Percentiles rank a stretch among this genome's conserved stretches.
phyloP scores from a whole-genome alignment of 352 stramenopile species.

The Phytophthora cactorum region DNA sequence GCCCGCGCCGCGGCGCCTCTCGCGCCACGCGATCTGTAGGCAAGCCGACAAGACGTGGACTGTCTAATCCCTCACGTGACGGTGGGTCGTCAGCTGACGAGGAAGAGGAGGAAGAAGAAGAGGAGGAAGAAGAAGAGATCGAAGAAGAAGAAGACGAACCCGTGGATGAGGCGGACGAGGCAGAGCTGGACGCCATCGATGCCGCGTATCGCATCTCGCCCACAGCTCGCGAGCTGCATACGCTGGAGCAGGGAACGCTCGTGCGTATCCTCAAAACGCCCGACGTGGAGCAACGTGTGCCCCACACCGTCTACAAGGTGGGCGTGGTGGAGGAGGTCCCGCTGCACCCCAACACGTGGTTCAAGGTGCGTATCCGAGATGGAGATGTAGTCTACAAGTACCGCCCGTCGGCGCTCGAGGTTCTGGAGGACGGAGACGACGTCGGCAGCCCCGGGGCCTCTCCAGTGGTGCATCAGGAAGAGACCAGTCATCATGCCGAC shows the following conservation, averaged over 20 bases:
- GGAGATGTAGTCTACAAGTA: constrained; percentile 91
- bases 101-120: constrained; percentile 61
- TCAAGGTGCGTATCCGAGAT: constrained; percentile 83
- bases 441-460: constrained; percentile 23
- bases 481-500: constrained; percentile 10
- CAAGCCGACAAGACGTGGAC: constrained; percentile 37
- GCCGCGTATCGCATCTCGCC: constrained; percentile 31
- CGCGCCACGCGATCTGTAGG: constrained; percentile 48
- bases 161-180: constrained; percentile 56
- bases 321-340: constrained; percentile 83
- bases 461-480: constrained; percentile 27
- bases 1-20: constrained; percentile 46
- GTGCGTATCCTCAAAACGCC: constrained; percentile 75
- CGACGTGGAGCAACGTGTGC: constrained; percentile 85
- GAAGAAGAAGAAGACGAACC: constrained; percentile 60
- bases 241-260: constrained; percentile 64
- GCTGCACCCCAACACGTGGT: constrained; percentile 89
- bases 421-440: constrained; percentile 48
- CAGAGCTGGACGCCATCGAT: constrained; percentile 39
- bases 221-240: constrained; percentile 51
- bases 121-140: constrained; percentile 58
- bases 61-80: constrained; percentile 8
- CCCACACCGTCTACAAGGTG: constrained; percentile 81
- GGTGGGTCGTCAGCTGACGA: constrained; percentile 42
- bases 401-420: constrained; percentile 73